These are phyloP conservation scores for Xylaria hypoxylon DNA, from an alignment of 2,329 filamentous ascomycete genomes.

Conservation along the genomic window DNA sequence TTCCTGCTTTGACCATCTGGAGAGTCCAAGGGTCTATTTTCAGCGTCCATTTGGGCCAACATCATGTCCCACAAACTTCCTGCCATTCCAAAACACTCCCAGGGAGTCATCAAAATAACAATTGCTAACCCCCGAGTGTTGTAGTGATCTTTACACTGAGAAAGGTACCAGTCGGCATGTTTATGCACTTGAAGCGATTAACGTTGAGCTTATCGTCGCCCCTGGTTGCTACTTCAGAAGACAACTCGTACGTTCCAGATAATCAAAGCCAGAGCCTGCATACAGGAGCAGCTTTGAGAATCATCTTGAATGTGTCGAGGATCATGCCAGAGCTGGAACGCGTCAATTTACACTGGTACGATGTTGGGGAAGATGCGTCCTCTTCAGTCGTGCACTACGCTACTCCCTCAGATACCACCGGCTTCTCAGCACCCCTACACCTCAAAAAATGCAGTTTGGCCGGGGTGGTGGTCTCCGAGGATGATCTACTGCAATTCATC, in stretches of 20 bases:
- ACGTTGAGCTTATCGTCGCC: background rate
- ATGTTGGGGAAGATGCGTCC: background rate
- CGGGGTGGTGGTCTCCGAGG: background rate
- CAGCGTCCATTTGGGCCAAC: no score
- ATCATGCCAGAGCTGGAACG: constrained; percentile 17
- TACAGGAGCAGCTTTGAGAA: background rate
- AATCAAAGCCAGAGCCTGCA: no score
- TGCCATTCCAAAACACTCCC: no score
- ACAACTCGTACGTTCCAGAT: no score
- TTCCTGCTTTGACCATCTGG: background rate
- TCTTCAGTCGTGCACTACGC: no score
- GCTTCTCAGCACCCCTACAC: background rate
- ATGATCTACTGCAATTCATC: background rate
- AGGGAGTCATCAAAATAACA: no score
- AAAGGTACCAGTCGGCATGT: no score
- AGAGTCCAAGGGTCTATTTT: no score
- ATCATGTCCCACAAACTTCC: no score
- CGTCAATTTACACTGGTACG: constrained; percentile 12
- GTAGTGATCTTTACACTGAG: no score
- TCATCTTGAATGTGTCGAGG: background rate
- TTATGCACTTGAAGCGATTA: background rate
- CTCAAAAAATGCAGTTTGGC: background rate
- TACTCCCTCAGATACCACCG: background rate
- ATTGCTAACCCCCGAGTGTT: no score
- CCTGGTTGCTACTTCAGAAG: no score